phyloP scores from a whole-genome alignment of 371 early-diverging fungal species.

The Choanephora cucurbitarum region DNA sequence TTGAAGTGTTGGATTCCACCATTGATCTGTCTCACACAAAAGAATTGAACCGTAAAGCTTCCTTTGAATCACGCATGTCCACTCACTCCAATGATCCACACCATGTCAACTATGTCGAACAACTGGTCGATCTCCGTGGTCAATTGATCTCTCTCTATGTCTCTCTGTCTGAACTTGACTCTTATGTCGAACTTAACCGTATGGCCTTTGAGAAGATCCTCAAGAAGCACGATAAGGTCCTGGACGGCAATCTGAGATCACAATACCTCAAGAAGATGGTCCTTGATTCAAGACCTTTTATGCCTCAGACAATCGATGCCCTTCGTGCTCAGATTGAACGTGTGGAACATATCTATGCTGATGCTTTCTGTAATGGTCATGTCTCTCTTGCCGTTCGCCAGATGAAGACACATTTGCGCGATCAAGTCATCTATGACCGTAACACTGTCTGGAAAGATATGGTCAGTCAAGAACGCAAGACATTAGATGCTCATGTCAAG shows the following conservation, averaged over 20 bases:
- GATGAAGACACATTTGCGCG: conserved; percentile 67
- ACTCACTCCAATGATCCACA: conserved; percentile 18
- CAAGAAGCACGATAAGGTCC: conserved; percentile 96
- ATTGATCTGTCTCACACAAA: conserved; percentile 6
- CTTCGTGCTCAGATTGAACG: conserved; percentile 56
- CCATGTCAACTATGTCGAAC: conserved; percentile 23
- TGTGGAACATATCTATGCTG: conserved; percentile 67
- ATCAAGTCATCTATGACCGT: conserved; percentile 76
- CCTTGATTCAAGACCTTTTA: conserved; percentile 60
- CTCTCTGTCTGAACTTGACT: conserved; percentile 79
- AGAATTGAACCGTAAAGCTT: conserved; percentile 13
- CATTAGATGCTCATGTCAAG: conserved; percentile 51
- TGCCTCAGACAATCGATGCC: conserved; percentile 47
- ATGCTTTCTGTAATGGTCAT: conserved; percentile 59
- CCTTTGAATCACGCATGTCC: conserved; percentile 31
- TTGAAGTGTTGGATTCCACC: conserved; percentile 24
- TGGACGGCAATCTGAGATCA: conserved; percentile 49
- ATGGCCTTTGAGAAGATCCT: conserved; percentile 95
- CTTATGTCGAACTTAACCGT: conserved; percentile 89
- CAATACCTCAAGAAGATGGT: conserved; percentile 66
- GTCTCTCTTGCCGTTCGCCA: conserved; percentile 58
- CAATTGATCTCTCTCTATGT: conserved; percentile 69
- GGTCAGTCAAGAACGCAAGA: conserved; percentile 72
- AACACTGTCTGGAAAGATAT: conserved; percentile 85
- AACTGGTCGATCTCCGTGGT: conserved; percentile 36